A percentile compares a stretch with the other conserved stretches of the same genome.
Evolutionary conservation across 2,329 filamentous ascomycete species (phyloP).

Genomic region (Penicillium thymicola): DNA sequence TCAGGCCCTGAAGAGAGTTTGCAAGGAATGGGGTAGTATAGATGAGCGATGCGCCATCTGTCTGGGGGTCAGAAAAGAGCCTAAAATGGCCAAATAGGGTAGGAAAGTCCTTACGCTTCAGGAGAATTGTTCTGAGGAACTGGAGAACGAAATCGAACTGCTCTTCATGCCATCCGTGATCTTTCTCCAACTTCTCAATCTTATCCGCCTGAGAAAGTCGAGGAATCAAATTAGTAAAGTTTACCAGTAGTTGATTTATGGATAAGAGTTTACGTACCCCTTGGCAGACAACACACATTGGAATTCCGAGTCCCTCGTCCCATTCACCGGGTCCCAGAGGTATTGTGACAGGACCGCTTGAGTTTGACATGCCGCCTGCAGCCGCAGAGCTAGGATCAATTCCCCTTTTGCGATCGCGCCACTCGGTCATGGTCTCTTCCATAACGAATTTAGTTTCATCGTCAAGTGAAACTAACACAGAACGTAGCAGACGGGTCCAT

Average conservation of each 20-base stretch:
- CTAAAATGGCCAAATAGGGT: neutral
- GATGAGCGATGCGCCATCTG: constrained; percentile 79
- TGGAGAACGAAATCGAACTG: constrained; percentile 96
- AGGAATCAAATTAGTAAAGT: constrained; percentile 21
- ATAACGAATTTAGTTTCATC: constrained; percentile 75
- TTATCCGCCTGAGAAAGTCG: constrained; percentile 64
- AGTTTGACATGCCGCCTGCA: constrained; percentile 51
- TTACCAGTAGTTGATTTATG: neutral
- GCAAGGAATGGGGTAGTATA: constrained; percentile 76
- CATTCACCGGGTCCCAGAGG: constrained; percentile 87
- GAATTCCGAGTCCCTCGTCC: constrained; percentile 83
- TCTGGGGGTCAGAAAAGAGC: constrained; percentile 11
- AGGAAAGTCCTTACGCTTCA: constrained; percentile 66
- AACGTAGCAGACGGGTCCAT: constrained; percentile 82
- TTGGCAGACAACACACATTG: constrained; percentile 92
- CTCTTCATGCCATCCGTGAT: constrained; percentile 89
- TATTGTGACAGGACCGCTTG: constrained; percentile 66
- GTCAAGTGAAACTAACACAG: constrained; percentile 70
- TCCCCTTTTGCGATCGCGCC: constrained; percentile 72
- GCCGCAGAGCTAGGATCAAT: constrained; percentile 57
- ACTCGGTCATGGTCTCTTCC: constrained; percentile 78
- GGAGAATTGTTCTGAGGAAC: constrained; percentile 80
- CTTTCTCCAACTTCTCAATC: constrained; percentile 86
- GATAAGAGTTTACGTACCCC: constrained; percentile 58
- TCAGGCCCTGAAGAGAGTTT: constrained; percentile 72